Percentiles rank a stretch among this genome's conserved stretches.
Evolutionary conservation across 768 basidiomycete species (phyloP).

Genomic region (Tulasnella sp.): DNA sequence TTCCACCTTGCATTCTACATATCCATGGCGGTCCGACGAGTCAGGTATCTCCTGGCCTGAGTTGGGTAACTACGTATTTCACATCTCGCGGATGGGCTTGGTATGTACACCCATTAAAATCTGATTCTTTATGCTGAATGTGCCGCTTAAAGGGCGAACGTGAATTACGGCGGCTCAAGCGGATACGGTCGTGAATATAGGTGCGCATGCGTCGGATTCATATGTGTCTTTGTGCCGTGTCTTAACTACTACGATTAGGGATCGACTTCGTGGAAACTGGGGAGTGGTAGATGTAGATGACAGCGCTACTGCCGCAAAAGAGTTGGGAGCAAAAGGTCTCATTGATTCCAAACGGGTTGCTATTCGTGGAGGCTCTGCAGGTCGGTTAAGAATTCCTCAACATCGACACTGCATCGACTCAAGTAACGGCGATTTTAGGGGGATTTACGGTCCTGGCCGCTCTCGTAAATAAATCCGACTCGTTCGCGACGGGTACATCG

Average conservation of each 20-base stretch:
- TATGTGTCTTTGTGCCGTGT: no score
- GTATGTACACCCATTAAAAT: conserved; percentile 29
- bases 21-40: conserved; percentile 67
- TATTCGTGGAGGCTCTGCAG: conserved; percentile 60
- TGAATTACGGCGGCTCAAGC: conserved; percentile 68
- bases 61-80: conserved; percentile 50
- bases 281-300: conserved; percentile 66
- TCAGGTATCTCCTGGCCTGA: conserved; percentile 36
- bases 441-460: conserved; percentile 55
- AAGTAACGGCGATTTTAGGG: conserved; percentile 29
- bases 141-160: conserved; percentile 42
- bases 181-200: conserved; percentile 63
- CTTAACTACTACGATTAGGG: conserved; percentile 26
- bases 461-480: conserved; percentile 31
- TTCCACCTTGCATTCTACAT: conserved; percentile 55
- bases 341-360: conserved; percentile 54
- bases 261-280: conserved; percentile 55
- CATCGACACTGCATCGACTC: not conserved
- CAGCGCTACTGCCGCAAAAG: conserved; percentile 43
- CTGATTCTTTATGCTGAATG: not conserved
- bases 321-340: conserved; percentile 41
- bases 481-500: conserved; percentile 54
- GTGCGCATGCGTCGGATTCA: no score
- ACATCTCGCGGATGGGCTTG: conserved; percentile 67
- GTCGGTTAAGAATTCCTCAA: conserved; percentile 11